Evolutionary conservation across 495 filamentous ascomycete species (phyloP), one percentile per base, ranked within the genome.

Genomic region (Echria macrotheca): DNA sequence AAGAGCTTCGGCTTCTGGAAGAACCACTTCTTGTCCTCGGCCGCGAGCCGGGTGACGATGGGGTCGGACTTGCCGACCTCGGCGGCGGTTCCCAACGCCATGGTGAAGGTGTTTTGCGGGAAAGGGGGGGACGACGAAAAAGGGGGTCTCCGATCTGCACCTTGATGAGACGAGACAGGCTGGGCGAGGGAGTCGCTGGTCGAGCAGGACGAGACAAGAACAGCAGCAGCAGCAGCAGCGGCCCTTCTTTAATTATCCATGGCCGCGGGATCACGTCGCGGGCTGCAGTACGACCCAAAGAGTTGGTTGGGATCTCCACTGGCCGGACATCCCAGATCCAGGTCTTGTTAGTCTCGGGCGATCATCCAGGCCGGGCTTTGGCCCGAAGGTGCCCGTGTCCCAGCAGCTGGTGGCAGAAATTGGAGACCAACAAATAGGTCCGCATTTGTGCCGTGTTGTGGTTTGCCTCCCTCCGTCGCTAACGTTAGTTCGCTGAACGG

Each of bases 1-100:
- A 79, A 69, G 18, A 86, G 66, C 57, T 86, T 83, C 3, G 67
- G 72, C 63, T 85, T 85, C 53, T 72, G 72, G 59, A 76, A 84
- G 75, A 76, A 82, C 49, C 58, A 51, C 6, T 70, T 66, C 44
- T 65, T 77, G 56, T 80, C 77, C 58, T 76, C 68, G 32, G 65
- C 57, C 18, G 68, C 73, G 15, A 80, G 59, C 31, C 75, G 69
- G 37, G 66, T 69, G 53, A 73, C 48, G 56, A 73, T 69, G 55
- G 70, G 70, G 42, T 73, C 70, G 19, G 68, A 61, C 56, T 62
- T 62, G 59, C 56, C 56, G 47, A 45, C 28, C 41, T 54, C 53
- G 49, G 45, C 55, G 14, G 17, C 9, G 10, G 45, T 33, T 29
- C 37, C 49, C 15, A 47, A 24, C 10, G 55, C 55, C 58, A 58